These are phyloP conservation scores for Pseudocercospora musae DNA, from an alignment of 2,329 filamentous ascomycete species.

Conservation along the genomic window DNA sequence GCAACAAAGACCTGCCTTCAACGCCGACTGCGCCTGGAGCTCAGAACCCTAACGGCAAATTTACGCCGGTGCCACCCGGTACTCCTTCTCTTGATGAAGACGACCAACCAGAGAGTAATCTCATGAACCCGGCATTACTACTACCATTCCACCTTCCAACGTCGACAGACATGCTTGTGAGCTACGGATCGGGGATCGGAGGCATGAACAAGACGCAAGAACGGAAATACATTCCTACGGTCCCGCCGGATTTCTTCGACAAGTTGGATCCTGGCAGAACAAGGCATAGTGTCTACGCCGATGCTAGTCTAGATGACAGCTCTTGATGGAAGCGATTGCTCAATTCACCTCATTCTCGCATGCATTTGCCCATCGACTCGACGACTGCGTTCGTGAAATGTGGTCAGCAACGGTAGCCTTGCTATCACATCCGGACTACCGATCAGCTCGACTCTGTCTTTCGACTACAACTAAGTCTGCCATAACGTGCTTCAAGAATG, in stretches of 20 bases:
- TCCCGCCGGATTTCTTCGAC: constrained; percentile 87
- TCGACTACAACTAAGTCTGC: neutral
- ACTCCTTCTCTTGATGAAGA: constrained; percentile 53
- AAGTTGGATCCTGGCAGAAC: constrained; percentile 66
- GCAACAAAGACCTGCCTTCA: constrained; percentile 9
- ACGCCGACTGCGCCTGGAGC: constrained; percentile 17
- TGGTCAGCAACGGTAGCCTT: neutral
- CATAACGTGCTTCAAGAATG: neutral
- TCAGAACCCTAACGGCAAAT: constrained; percentile 20
- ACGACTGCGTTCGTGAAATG: neutral
- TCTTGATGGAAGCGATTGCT: neutral
- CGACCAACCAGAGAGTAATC: constrained; percentile 68
- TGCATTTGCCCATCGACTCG: neutral
- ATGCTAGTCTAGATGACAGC: constrained; percentile 20
- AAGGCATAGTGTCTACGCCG: constrained; percentile 37
- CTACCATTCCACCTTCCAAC: constrained; percentile 93
- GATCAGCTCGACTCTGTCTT: neutral
- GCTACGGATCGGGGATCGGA: constrained; percentile 90
- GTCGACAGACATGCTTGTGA: constrained; percentile 94
- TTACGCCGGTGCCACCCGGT: constrained; percentile 23
- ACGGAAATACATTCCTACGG: constrained; percentile 91
- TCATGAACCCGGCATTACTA: constrained; percentile 86
- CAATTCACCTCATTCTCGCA: neutral
- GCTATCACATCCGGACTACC: neutral
- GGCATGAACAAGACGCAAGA: constrained; percentile 88